Evolutionary conservation across 2,329 filamentous ascomycete genomes (phyloP), one percentile per base, ranked within the genome.

Genomic region (Verticillium nonalfalfae): DNA sequence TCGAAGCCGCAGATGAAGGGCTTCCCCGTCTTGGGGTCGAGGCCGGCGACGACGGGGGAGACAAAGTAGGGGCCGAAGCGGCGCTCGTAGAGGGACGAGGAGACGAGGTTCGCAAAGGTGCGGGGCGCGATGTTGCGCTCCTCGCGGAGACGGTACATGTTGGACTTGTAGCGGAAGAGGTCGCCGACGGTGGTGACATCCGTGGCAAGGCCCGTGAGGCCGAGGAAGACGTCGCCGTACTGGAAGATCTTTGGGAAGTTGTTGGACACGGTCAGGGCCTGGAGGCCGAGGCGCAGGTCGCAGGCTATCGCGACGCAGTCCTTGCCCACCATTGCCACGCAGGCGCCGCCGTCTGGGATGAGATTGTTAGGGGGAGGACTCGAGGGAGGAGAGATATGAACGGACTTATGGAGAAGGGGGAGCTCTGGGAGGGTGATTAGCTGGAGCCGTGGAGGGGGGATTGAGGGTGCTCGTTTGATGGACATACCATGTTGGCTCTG

Each of bases 191-290:
- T 98, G 67, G 86, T 86, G 67, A 99, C 93, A 76, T 99, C 95
- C 70, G 95, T 99, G 64, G 95, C 95, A 59, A 99, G 90, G 61
- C 59, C 95, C 4, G 95, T 98, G 64, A 99, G 88, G 61, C 95
- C 95, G 39, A 99, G 90, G 79, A 96, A 97, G 71, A 95, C 91
- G 72, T 94, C 91, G 73, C 92, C 93, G 84, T 96, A 98, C 78
- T 90, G 88, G 87, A 98, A 98, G 84, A 99, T 91, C 84, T 99
- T 99, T 81, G 95, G 95, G 84, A 98, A 98, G 89, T 98, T 95
- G 88, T 99, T 99, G 76, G 93, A 97, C 63, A 99, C 91, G 66
- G 95, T 99, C 74, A 99, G 85, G 73, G 95, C 86, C 81, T 99
- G 95, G 74, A 98, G 89, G 72, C 95, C 95, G 68, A 99, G 91